Evolutionary conservation across 768 basidiomycete genomes (phyloP).

Genomic region (Leccinellum luteum): DNA sequence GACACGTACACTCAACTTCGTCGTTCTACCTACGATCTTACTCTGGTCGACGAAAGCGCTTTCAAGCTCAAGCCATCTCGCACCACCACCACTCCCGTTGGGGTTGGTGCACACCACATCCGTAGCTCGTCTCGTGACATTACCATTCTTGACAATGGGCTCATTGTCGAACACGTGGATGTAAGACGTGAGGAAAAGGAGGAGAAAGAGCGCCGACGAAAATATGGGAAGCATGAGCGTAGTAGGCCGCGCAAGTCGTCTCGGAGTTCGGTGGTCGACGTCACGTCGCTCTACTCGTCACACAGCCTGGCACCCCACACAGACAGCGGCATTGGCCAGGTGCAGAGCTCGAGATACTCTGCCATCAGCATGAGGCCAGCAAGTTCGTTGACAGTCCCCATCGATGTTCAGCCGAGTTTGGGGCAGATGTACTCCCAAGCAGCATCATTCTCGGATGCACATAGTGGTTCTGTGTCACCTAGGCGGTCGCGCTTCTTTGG

Average conservation of each 20-base stretch:
- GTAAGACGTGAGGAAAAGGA: conserved; percentile 77
- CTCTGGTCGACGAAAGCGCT: conserved; percentile 50
- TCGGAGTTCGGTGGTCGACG: conserved; percentile 66
- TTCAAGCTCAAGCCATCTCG: conserved; percentile 70
- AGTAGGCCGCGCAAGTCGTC: conserved; percentile 69
- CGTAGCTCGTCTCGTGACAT: conserved; percentile 66
- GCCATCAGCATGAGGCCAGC: conserved; percentile 54
- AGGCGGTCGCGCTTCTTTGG: conserved; percentile 77
- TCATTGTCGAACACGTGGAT: conserved; percentile 87
- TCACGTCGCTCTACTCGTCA: conserved; percentile 69
- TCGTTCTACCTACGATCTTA: conserved; percentile 72
- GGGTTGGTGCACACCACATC: conserved; percentile 34
- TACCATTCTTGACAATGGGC: conserved; percentile 81
- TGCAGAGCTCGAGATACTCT: conserved; percentile 62
- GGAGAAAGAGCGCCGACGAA: conserved; percentile 64
- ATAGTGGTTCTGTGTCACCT: conserved; percentile 68
- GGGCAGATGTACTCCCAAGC: conserved; percentile 72
- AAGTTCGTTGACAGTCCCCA: conserved; percentile 58
- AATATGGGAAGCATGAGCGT: conserved; percentile 60
- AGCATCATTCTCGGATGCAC: conserved; percentile 77
- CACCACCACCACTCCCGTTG: conserved; percentile 34
- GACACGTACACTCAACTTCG: conserved; percentile 79
- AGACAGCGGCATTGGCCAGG: conserved; percentile 56
- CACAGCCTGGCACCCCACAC: conserved; percentile 53
- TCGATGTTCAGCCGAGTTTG: conserved; percentile 55